Evolutionary conservation across 2,329 filamentous ascomycete species (phyloP).

Genomic region (Sporothrix phasma): DNA sequence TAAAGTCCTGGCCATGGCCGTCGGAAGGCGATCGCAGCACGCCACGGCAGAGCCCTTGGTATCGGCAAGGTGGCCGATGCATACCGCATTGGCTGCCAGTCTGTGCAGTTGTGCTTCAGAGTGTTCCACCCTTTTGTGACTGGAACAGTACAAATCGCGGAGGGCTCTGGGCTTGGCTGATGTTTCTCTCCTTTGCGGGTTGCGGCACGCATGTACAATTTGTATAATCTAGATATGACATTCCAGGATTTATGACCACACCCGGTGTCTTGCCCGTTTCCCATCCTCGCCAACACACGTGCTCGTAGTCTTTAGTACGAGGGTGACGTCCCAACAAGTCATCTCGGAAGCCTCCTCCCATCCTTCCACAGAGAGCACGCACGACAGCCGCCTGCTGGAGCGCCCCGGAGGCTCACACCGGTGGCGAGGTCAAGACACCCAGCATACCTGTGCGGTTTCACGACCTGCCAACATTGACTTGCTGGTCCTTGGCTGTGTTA

Average conservation of each 20-base stretch:
- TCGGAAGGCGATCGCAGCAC: not conserved
- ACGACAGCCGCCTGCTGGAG: slow-evolving; percentile 13
- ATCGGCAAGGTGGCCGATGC: too few relatives aligned
- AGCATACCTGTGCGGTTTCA: too few relatives aligned
- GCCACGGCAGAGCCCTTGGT: not conserved
- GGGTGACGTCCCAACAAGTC: not conserved
- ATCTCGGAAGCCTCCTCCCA: not conserved
- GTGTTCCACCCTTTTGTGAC: too few relatives aligned
- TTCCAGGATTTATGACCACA: too few relatives aligned
- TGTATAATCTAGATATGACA: not conserved
- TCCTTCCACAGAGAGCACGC: too few relatives aligned
- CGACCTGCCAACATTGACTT: too few relatives aligned
- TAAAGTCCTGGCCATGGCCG: not conserved
- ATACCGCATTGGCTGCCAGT: too few relatives aligned
- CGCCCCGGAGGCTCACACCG: slow-evolving; percentile 20
- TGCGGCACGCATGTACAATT: not conserved
- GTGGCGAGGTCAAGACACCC: slow-evolving; percentile 16
- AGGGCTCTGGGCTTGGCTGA: too few relatives aligned
- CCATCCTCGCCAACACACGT: not conserved
- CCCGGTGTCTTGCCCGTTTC: too few relatives aligned
- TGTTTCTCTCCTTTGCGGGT: not conserved
- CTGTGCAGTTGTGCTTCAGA: not conserved
- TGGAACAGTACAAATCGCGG: not conserved
- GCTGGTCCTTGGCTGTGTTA: too few relatives aligned
- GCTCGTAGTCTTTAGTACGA: not conserved